These are phyloP conservation scores for Phytophthora pini DNA, from an alignment of 352 stramenopile genomes.

Conservation along the genomic window DNA sequence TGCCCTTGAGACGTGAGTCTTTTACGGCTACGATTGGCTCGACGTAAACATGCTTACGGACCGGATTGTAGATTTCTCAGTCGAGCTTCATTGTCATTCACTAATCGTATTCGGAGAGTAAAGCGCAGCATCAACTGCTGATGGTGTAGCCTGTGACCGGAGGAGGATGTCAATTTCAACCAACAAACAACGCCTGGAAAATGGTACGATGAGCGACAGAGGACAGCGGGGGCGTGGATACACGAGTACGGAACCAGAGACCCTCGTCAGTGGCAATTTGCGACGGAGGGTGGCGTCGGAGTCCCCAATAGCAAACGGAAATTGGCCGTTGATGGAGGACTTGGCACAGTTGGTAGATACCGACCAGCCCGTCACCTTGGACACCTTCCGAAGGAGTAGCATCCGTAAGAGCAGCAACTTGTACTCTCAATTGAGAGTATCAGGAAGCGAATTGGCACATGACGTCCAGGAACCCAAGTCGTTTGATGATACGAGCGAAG, in stretches of 20 bases:
- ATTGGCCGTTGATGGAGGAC: slow-evolving; percentile 48
- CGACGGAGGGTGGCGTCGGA: slow-evolving; percentile 23
- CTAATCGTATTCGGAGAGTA: too few species aligned
- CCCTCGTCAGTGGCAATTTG: slow-evolving; percentile 21
- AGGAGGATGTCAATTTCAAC: too few species aligned
- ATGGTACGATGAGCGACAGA: slow-evolving; percentile 6
- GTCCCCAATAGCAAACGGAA: slow-evolving; percentile 39
- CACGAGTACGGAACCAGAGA: slow-evolving; percentile 17
- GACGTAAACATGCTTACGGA: too few species aligned
- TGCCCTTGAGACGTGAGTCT: too few species aligned
- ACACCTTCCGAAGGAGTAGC: slow-evolving; percentile 48
- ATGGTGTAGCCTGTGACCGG: too few species aligned
- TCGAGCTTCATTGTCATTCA: too few species aligned
- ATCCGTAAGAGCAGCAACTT: slow-evolving; percentile 14
- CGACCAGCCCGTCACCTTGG: slow-evolving; percentile 51
- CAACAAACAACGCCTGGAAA: too few species aligned
- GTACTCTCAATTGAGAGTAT: not conserved
- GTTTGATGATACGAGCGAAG: not conserved
- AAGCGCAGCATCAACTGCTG: too few species aligned
- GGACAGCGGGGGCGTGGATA: slow-evolving; percentile 18
- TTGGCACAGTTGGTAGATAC: slow-evolving; percentile 57
- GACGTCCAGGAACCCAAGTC: too few species aligned
- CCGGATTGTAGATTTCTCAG: too few species aligned
- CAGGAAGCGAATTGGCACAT: not conserved
- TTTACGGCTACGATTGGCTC: too few species aligned